Evolutionary conservation across 2,329 filamentous ascomycete genomes (phyloP).

Genomic region (Pyrenochaeta sp.): DNA sequence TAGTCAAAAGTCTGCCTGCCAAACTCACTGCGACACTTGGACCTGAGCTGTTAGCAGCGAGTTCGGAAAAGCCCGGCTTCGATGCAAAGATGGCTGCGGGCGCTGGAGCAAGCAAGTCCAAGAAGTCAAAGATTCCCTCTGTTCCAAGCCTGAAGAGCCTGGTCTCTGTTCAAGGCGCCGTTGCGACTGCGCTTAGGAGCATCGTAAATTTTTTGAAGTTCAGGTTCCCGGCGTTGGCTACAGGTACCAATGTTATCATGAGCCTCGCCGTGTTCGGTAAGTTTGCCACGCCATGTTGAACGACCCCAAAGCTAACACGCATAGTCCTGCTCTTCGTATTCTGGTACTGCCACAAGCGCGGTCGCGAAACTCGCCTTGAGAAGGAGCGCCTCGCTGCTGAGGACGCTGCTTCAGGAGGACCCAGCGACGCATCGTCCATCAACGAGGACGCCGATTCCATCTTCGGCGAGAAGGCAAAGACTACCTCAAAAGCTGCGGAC

Average conservation of each 20-base stretch:
- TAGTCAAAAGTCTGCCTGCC: constrained; percentile 82
- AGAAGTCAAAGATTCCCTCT: constrained; percentile 62
- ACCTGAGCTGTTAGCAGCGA: constrained; percentile 82
- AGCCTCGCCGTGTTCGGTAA: constrained; percentile 86
- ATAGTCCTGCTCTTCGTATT: constrained; percentile 86
- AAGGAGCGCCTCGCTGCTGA: constrained; percentile 57
- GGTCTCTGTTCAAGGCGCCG: constrained; percentile 84
- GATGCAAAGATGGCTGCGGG: constrained; percentile 49
- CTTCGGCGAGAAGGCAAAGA: constrained; percentile 32
- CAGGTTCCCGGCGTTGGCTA: constrained; percentile 85
- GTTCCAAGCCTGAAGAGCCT: constrained; percentile 79
- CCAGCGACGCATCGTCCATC: constrained; percentile 38
- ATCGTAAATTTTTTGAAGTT: constrained; percentile 88
- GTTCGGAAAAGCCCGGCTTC: constrained; percentile 69
- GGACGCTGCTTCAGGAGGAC: constrained; percentile 35
- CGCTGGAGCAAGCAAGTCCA: constrained; percentile 31
- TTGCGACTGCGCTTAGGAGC: constrained; percentile 84
- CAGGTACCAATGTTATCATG: constrained; percentile 88
- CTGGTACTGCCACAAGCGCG: constrained; percentile 98
- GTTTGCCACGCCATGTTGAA: constrained; percentile 47
- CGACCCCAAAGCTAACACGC: constrained; percentile 23
- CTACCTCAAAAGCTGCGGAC: constrained; percentile 10
- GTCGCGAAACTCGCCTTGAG: constrained; percentile 81
- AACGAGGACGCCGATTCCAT: constrained; percentile 41
- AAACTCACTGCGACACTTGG: constrained; percentile 79